phyloP scores from a whole-genome alignment of 1,284 basidiomycete genomes.

The Apiotrichum gracile region DNA sequence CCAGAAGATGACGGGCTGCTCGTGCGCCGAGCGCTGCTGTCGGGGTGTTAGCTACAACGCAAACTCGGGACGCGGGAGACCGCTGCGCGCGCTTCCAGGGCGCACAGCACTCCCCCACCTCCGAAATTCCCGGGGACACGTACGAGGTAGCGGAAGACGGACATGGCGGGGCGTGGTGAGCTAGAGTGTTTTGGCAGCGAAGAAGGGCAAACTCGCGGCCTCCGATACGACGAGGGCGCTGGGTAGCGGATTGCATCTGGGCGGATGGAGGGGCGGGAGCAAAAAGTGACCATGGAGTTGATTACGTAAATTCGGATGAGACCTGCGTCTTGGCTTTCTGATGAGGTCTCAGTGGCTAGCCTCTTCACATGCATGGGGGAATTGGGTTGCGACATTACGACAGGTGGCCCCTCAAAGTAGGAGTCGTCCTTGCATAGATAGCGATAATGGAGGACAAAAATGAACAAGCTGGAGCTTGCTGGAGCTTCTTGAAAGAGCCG shows the following conservation, averaged over 20 bases:
- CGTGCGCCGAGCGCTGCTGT: conserved; percentile 77
- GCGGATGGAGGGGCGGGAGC: neutral
- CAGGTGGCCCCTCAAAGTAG: no score
- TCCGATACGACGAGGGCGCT: neutral
- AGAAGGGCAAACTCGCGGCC: neutral
- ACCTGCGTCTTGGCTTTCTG: no score
- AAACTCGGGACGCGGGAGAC: neutral
- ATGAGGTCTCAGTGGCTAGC: no score
- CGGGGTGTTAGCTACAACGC: neutral
- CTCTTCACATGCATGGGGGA: no score
- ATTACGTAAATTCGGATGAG: neutral
- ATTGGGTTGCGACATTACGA: no score
- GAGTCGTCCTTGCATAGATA: no score
- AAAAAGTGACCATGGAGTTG: no score
- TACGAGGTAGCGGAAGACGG: conserved; percentile 28
- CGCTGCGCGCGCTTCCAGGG: neutral
- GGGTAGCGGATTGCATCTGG: neutral
- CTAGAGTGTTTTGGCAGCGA: neutral
- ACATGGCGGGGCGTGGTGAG: conserved; percentile 19
- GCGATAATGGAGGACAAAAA: no score
- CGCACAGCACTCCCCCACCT: no score
- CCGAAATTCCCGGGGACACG: neutral
- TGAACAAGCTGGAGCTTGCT: no score
- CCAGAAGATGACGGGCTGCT: conserved; percentile 87
- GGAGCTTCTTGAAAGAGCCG: no score